Evolutionary conservation across 306 rosid genomes (phyloP), one percentile per base, ranked within the genome.

Genomic region (Quercus aquifolioides): DNA sequence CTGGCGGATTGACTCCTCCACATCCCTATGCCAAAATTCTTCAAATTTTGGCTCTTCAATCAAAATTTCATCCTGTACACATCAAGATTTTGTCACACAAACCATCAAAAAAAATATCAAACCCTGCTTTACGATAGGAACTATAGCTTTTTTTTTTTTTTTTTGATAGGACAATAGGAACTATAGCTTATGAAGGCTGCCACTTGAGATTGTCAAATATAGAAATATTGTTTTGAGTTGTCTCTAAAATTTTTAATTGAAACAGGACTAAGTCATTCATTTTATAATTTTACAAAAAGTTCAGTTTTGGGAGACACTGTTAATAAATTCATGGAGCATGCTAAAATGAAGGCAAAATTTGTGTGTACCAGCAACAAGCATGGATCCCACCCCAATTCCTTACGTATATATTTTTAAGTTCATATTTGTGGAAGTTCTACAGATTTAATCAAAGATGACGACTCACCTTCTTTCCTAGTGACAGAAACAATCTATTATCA

Each of bases 1-100:
- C 88, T 90, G 99, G 69, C 98, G 91, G 77, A 95, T 83, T 3
- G 99, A 95, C 87, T 93, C 98, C 87, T 95, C 99, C 84, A 91
- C 87, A 81, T 90, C 88, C 79, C 99, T 86, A 71, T 86, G 91
- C 93, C 91, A 87, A 71, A 88, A 85, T 26, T 88, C 92, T 79
- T 85, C 87, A 43, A 95, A 82, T 71, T 52, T 82, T 73, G 94
- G 91, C 59, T 89, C 94, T 74, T 90, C 96, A 26, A 95, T 72
- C 76, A 95, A 76, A 76, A 88, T 31, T 81, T 90, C 91, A 76
- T 95, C 99, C 98, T 95, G 87, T 81, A 81, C 55, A 79, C 63
- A 57, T 56, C 64, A 69, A 11, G 25, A 75, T 70, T 55, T 30
- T 4, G 51, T 56, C 49, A 76, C 8, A 43, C 43, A 71, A 41